Conservation (phyloP, 2,329 filamentous ascomycete genomes). For the Epichloe hybrida region DNA sequence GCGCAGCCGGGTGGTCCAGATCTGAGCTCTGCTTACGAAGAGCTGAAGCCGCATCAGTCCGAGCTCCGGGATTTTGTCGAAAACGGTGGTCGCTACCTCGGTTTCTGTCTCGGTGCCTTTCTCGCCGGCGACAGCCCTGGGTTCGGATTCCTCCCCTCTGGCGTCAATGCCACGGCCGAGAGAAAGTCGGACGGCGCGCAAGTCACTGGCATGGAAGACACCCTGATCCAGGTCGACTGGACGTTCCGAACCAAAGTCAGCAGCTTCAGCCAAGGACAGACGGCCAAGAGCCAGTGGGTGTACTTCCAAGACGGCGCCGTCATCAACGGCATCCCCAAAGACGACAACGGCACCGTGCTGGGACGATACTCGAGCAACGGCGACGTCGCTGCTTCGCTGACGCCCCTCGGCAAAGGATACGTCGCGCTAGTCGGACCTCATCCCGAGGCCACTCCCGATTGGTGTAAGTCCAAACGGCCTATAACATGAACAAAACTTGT, state of each 20-base stretch:
- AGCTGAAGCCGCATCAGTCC: slow-evolving; percentile 6
- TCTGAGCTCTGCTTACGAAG: slow-evolving; percentile 8
- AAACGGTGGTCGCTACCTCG: slow-evolving; percentile 13
- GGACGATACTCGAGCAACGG: slow-evolving; percentile 12
- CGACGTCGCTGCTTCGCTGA: slow-evolving; percentile 13
- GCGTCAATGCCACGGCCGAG: slow-evolving; percentile 6
- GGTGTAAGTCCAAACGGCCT: too few relatives aligned
- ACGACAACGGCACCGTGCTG: slow-evolving; percentile 6
- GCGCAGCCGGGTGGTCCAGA: slow-evolving; percentile 12
- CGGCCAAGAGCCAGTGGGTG: slow-evolving; percentile 9
- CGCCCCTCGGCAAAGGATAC: slow-evolving; percentile 11
- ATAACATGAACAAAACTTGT: too few relatives aligned
- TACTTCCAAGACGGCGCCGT: slow-evolving; percentile 15
- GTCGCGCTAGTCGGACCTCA: slow-evolving; percentile 14
- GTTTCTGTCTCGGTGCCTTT: slow-evolving; percentile 16
- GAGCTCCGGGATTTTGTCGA: slow-evolving; percentile 10
- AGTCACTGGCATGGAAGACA: slow-evolving; percentile 9
- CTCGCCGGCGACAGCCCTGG: slow-evolving; percentile 12
- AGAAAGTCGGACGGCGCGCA: slow-evolving; percentile 6
- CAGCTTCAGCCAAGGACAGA: slow-evolving; percentile 4
- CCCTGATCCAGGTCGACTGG: slow-evolving; percentile 14
- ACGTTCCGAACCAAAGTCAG: slow-evolving; percentile 6
- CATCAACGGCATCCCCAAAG: slow-evolving; percentile 6
- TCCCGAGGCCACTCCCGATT: slow-evolving; percentile 12
- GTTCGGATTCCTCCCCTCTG: slow-evolving; percentile 8